Evolutionary conservation across 495 filamentous ascomycete species (phyloP).

Genomic region (Talaromyces ruber): DNA sequence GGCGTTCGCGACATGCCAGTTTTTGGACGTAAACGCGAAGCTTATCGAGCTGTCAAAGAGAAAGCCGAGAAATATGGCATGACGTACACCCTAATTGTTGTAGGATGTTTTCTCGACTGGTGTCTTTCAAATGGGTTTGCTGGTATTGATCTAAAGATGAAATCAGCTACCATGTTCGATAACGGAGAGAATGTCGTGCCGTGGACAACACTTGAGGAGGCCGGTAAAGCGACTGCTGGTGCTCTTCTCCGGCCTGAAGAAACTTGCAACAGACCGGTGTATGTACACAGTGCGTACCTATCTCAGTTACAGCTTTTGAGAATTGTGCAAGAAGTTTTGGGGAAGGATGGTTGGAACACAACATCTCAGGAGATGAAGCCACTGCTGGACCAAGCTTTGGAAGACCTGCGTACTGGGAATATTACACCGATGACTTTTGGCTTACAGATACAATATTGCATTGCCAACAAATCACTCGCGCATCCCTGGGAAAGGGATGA

Average conservation of each 20-base stretch:
- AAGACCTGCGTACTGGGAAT: conserved; percentile 10
- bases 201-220: conserved; percentile 15
- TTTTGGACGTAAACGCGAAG: conserved; percentile 12
- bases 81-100: conserved; percentile 12
- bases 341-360: conserved; percentile 8
- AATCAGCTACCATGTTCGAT: conserved; percentile 11
- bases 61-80: conserved; percentile 9
- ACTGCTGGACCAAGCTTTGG: conserved; percentile 12
- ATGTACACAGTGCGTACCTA: conserved; percentile 14
- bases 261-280: conserved; percentile 13
- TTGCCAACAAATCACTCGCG: conserved; percentile 11
- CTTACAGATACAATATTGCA: conserved; percentile 15
- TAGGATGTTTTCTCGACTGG: conserved; percentile 17
- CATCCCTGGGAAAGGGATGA: conserved; percentile 15
- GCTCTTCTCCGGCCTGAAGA: conserved; percentile 13
- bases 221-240: conserved; percentile 12
- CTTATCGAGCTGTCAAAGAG: conserved; percentile 15
- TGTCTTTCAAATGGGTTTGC: conserved; percentile 11
- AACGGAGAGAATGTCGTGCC: conserved; percentile 15
- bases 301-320: conserved; percentile 12
- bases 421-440: conserved; percentile 11
- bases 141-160: conserved; percentile 9
- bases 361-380: conserved; percentile 10
- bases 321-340: conserved; percentile 6
- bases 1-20: conserved; percentile 14